Conservation (phyloP, 495 filamentous ascomycete species). For the Xylaria bambusicola region DNA sequence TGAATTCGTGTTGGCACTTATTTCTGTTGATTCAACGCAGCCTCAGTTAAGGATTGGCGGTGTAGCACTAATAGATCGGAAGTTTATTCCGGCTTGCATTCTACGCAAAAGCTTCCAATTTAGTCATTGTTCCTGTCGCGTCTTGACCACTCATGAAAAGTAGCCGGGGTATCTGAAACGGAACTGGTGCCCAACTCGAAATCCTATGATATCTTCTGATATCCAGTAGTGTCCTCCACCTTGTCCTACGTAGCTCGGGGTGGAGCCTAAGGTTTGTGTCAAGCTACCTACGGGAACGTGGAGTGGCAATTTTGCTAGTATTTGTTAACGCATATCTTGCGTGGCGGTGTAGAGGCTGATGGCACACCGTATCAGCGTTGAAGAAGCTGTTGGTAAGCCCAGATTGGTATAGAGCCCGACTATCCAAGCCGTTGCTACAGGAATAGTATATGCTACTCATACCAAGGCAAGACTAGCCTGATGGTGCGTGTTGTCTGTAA, state of each 20-base stretch:
- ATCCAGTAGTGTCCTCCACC: conserved; percentile 31
- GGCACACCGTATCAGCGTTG: background rate
- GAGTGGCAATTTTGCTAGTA: conserved; percentile 27
- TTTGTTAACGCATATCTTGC: conserved; percentile 31
- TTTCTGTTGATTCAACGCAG: conserved; percentile 17
- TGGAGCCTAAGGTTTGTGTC: conserved; percentile 30
- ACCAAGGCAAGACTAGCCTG: background rate
- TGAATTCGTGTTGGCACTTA: conserved; percentile 25
- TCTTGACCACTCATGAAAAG: conserved; percentile 30
- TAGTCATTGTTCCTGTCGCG: conserved; percentile 26
- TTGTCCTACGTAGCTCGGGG: conserved; percentile 32
- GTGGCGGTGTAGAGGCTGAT: conserved; percentile 21
- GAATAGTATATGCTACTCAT: conserved; percentile 8
- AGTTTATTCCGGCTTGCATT: conserved; percentile 23
- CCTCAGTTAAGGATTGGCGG: conserved; percentile 30
- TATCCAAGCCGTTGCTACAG: conserved; percentile 6
- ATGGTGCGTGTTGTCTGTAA: background rate
- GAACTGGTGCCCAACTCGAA: conserved; percentile 31
- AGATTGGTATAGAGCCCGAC: background rate
- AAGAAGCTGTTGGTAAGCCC: conserved; percentile 6
- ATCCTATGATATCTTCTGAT: conserved; percentile 6
- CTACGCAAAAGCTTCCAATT: conserved; percentile 15
- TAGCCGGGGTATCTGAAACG: conserved; percentile 33
- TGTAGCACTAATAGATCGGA: conserved; percentile 31
- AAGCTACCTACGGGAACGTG: conserved; percentile 22